These are phyloP conservation scores for Pichia sp. DNA, from an alignment of 1,139 yeast species.

Conservation along the genomic window DNA sequence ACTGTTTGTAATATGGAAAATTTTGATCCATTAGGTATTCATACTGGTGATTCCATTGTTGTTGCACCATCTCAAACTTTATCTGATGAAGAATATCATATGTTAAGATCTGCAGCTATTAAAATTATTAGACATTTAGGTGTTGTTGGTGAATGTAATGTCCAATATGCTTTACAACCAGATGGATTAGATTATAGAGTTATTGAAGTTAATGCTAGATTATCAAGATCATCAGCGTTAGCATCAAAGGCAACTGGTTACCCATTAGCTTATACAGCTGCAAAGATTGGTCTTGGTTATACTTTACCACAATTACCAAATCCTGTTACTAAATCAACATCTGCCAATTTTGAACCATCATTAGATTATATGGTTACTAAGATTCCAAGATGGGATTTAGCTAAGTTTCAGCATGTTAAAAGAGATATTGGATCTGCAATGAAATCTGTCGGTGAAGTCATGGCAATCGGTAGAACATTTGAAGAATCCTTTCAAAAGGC, in stretches of 20 bases:
- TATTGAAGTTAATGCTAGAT: constrained; percentile 95
- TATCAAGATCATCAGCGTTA: constrained; percentile 94
- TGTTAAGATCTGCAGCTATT: constrained; percentile 96
- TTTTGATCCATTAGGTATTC: constrained; percentile 96
- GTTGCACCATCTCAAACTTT: constrained; percentile 98
- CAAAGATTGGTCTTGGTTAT: constrained; percentile 91
- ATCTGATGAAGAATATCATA: constrained; percentile 94
- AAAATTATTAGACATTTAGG: constrained; percentile 96
- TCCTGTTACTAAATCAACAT: constrained; percentile 93
- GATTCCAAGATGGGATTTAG: constrained; percentile 97
- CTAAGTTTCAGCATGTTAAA: constrained; percentile 91
- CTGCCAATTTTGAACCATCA: constrained; percentile 96
- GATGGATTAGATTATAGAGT: constrained; percentile 94
- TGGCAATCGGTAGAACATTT: constrained; percentile 97
- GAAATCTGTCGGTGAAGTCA: constrained; percentile 99
- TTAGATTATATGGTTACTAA: constrained; percentile 94
- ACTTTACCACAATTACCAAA: constrained; percentile 93
- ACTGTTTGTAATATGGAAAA: constrained; percentile 99
- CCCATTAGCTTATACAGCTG: constrained; percentile 97
- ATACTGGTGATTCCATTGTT: constrained; percentile 98
- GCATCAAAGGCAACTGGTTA: constrained; percentile 99
- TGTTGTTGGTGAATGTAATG: constrained; percentile 98
- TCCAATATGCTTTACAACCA: constrained; percentile 94
- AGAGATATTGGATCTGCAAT: constrained; percentile 91
- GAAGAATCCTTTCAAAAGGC: constrained; percentile 99